Conservation (phyloP, 1,284 basidiomycete species). For the Fomitopsis pinicola region DNA sequence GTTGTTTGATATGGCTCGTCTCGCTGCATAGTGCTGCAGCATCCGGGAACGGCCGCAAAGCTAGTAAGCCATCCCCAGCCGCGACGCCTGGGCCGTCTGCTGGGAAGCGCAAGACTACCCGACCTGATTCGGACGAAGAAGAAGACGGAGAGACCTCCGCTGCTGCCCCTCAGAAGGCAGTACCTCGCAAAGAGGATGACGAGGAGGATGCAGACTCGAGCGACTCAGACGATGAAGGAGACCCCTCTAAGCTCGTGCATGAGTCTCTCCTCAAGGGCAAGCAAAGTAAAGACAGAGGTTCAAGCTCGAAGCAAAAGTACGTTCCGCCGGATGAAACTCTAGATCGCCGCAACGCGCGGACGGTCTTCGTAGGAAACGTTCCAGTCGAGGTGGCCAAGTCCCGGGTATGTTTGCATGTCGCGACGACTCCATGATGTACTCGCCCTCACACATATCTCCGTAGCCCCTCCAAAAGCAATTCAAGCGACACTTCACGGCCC, state of each 20-base stretch:
- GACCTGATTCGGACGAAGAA: neutral
- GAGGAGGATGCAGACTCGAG: slow-evolving; percentile 12
- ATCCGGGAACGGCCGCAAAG: neutral
- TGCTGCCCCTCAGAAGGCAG: slow-evolving; percentile 1
- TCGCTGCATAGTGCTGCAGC: neutral
- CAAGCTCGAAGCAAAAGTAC: slow-evolving; percentile 33
- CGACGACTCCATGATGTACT: neutral
- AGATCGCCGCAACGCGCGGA: slow-evolving; percentile 72
- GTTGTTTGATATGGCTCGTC: neutral
- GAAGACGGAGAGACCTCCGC: neutral
- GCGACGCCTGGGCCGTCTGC: neutral
- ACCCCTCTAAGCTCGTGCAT: slow-evolving; percentile 40
- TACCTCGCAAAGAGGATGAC: neutral
- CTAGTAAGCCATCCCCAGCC: no score
- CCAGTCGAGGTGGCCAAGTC: slow-evolving; percentile 72
- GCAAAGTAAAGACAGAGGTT: slow-evolving; percentile 13
- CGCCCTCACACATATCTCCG: slow-evolving; percentile 4
- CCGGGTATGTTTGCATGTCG: slow-evolving; percentile 43
- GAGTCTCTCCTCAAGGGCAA: slow-evolving; percentile 30
- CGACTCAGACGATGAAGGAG: slow-evolving; percentile 32
- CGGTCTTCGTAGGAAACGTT: slow-evolving; percentile 93
- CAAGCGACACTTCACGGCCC: slow-evolving; percentile 66
- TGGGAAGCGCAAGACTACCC: neutral
- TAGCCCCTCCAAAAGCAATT: slow-evolving; percentile 65
- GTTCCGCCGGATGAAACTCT: slow-evolving; percentile 65